Evolutionary conservation across 2,329 filamentous ascomycete genomes (phyloP).

Genomic region (Aspergillus sp.): DNA sequence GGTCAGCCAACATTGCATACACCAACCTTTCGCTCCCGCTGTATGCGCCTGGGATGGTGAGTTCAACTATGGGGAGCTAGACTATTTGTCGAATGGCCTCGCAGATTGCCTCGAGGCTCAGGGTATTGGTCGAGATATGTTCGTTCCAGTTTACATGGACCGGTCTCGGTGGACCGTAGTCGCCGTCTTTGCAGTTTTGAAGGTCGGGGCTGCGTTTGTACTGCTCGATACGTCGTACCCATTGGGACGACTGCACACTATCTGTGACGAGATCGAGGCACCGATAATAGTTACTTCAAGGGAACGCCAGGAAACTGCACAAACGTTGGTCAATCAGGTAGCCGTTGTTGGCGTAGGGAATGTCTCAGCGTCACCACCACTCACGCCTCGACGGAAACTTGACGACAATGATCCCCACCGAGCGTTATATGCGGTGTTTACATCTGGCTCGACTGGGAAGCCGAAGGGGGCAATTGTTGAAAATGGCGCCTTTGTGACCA

Average conservation of each 20-base stretch:
- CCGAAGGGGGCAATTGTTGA: slow-evolving; percentile 3
- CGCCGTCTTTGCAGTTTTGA: neutral
- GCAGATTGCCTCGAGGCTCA: neutral
- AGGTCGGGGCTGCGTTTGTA: neutral
- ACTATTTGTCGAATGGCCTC: too few species aligned
- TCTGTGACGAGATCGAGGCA: neutral
- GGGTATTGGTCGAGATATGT: neutral
- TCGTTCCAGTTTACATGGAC: neutral
- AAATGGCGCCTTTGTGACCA: slow-evolving; percentile 30
- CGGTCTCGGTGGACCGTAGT: neutral
- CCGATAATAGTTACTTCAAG: neutral
- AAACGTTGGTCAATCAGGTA: neutral
- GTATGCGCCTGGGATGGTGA: neutral
- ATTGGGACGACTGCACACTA: neutral
- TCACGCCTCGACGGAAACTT: too few species aligned
- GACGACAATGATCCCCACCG: neutral
- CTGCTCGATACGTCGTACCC: neutral
- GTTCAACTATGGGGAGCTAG: neutral
- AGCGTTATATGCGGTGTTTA: neutral
- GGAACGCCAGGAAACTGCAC: neutral
- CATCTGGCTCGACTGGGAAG: slow-evolving; percentile 3
- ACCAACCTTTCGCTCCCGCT: neutral
- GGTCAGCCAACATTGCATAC: neutral
- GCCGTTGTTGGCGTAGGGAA: neutral
- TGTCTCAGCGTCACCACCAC: neutral